A percentile compares a stretch with the other conserved stretches of the same genome.
Conservation (phyloP, 192 early-diverging fungal species). For the Coemansia sp. region DNA sequence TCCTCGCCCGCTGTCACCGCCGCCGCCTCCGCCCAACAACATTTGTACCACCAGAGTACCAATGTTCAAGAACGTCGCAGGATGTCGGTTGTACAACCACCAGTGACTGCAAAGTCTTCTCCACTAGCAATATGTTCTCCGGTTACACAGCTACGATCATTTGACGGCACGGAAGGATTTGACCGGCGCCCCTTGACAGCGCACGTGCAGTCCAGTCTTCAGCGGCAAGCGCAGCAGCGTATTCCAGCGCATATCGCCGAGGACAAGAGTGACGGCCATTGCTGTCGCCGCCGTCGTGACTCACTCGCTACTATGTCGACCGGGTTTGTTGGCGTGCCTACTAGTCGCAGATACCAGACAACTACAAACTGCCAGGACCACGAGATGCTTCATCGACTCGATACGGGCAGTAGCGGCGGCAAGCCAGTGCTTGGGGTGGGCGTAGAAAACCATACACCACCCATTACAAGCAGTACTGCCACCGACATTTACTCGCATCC, state of each 20-base stretch:
- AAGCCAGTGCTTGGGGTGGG: background rate
- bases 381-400: conserved; percentile 9
- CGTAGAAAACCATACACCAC: background rate
- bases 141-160: conserved; percentile 6
- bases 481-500: conserved; percentile 1
- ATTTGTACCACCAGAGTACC: conserved; percentile 3
- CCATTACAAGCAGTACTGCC: background rate
- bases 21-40: conserved; percentile 4
- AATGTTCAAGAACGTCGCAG: background rate
- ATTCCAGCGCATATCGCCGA: background rate
- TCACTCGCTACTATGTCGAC: background rate
- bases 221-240: background rate
- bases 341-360: conserved; percentile 5
- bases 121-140: background rate
- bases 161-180: background rate
- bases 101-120: background rate
- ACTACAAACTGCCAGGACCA: background rate
- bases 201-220: background rate
- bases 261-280: background rate
- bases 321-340: background rate
- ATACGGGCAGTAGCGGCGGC: background rate
- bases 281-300: conserved; percentile 5
- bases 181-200: background rate
- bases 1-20: conserved; percentile 1
- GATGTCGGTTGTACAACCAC: background rate